These are phyloP conservation scores for Zasmidium angulare DNA, from an alignment of 2,329 filamentous ascomycete genomes.

Conservation along the genomic window DNA sequence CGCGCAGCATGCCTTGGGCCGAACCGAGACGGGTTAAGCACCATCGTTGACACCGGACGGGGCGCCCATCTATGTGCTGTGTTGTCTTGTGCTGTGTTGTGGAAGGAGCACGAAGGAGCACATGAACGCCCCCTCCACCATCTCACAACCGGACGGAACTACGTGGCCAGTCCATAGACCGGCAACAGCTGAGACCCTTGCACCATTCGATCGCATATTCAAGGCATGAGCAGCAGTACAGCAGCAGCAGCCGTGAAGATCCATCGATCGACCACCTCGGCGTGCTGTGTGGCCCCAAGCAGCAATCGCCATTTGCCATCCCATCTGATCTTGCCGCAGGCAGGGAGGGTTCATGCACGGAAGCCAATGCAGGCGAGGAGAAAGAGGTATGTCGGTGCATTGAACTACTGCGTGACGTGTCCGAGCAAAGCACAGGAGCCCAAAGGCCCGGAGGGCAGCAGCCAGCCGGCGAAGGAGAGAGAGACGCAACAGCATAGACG, in stretches of 20 bases:
- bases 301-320: not conserved
- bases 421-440: constrained; percentile 8
- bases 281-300: too few relatives aligned
- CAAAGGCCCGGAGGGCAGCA: constrained; percentile 1
- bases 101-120: not conserved
- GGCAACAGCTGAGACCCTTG: not conserved
- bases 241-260: not conserved
- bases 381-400: constrained; percentile 7
- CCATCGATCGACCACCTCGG: not conserved
- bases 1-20: constrained; percentile 23
- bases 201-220: constrained; percentile 9
- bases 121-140: not conserved
- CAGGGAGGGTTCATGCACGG: constrained; percentile 24
- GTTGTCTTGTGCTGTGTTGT: not conserved
- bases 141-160: not conserved
- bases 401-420: constrained; percentile 15
- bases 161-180: not conserved
- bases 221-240: constrained; percentile 13
- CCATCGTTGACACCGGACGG: too few relatives aligned
- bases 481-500: not conserved
- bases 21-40: constrained; percentile 15
- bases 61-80: not conserved
- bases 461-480: not conserved
- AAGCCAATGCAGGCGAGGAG: constrained; percentile 1
- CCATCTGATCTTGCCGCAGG: constrained; percentile 13